These are phyloP conservation scores for Nemania sp. DNA, from an alignment of 2,329 filamentous ascomycete species.

Conservation along the genomic window DNA sequence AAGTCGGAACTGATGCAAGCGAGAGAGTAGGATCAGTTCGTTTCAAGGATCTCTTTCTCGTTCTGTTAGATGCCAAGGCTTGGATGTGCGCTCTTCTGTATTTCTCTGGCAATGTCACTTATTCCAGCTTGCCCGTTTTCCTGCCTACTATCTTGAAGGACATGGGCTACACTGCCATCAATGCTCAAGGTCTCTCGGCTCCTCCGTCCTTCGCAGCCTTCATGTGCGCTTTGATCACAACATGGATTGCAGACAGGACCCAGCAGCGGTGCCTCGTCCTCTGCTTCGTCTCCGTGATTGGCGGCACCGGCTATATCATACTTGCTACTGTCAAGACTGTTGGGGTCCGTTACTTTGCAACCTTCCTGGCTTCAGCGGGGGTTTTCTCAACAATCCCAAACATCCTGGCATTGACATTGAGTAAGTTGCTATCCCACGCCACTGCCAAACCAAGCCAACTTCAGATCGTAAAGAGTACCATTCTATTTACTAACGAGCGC, in stretches of 20 bases:
- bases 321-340: constrained; percentile 39
- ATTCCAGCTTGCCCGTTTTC: constrained; percentile 85
- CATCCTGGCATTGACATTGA: constrained; percentile 32
- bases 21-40: constrained; percentile 50
- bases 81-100: constrained; percentile 82
- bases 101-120: constrained; percentile 85
- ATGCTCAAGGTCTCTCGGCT: constrained; percentile 34
- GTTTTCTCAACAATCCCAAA: constrained; percentile 40
- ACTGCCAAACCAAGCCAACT: too few species aligned
- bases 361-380: constrained; percentile 50
- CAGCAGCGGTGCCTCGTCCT: constrained; percentile 35
- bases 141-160: constrained; percentile 77
- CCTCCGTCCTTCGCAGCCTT: constrained; percentile 36
- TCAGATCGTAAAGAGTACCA: too few species aligned
- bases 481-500: too few species aligned
- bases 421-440: too few species aligned
- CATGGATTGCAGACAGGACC: constrained; percentile 35
- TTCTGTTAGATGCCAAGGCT: constrained; percentile 65
- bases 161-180: constrained; percentile 61
- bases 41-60: constrained; percentile 58
- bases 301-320: constrained; percentile 35
- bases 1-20: constrained; percentile 44
- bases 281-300: constrained; percentile 27
- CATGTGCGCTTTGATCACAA: constrained; percentile 32
- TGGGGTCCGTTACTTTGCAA: constrained; percentile 50